phyloP scores from a whole-genome alignment of 805 yeast genomes.

The Maudiozyma bulderi region DNA sequence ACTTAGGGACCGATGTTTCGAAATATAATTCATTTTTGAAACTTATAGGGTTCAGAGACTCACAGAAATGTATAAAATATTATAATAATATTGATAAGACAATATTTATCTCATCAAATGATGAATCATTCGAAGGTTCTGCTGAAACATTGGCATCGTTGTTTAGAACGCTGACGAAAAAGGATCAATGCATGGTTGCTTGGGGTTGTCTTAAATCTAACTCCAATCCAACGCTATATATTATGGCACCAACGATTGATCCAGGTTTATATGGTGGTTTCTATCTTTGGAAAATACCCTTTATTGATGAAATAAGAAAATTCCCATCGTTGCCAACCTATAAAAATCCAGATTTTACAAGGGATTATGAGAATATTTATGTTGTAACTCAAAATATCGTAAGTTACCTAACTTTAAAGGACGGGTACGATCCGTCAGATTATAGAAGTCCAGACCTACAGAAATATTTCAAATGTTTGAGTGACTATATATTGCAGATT shows the following conservation, averaged over 20 bases:
- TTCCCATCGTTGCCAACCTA: slow-evolving; percentile 36
- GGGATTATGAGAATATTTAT: slow-evolving; percentile 18
- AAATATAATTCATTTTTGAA: slow-evolving; percentile 42
- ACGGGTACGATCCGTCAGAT: slow-evolving; percentile 47
- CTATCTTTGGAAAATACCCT: slow-evolving; percentile 59
- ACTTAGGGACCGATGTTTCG: slow-evolving; percentile 29
- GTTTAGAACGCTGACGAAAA: slow-evolving; percentile 46
- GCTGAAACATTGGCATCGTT: slow-evolving; percentile 56
- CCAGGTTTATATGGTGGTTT: slow-evolving; percentile 51
- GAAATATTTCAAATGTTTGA: slow-evolving; percentile 55
- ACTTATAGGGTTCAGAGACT: slow-evolving; percentile 56
- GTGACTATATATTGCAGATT: slow-evolving; percentile 55
- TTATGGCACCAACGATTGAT: slow-evolving; percentile 45
- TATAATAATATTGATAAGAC: slow-evolving; percentile 47
- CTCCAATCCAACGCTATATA: slow-evolving; percentile 47
- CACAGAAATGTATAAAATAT: slow-evolving; percentile 35
- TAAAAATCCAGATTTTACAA: neutral
- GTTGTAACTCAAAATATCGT: slow-evolving; percentile 24
- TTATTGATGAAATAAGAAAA: slow-evolving; percentile 62
- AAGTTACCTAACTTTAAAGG: slow-evolving; percentile 34
- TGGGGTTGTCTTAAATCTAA: slow-evolving; percentile 57
- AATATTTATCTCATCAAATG: slow-evolving; percentile 59
- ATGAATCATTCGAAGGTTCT: slow-evolving; percentile 51
- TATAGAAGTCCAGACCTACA: slow-evolving; percentile 58
- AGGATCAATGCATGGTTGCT: slow-evolving; percentile 51